These are phyloP conservation scores for Penicillium subrubescens DNA, from an alignment of 495 filamentous ascomycete species.

Conservation along the genomic window DNA sequence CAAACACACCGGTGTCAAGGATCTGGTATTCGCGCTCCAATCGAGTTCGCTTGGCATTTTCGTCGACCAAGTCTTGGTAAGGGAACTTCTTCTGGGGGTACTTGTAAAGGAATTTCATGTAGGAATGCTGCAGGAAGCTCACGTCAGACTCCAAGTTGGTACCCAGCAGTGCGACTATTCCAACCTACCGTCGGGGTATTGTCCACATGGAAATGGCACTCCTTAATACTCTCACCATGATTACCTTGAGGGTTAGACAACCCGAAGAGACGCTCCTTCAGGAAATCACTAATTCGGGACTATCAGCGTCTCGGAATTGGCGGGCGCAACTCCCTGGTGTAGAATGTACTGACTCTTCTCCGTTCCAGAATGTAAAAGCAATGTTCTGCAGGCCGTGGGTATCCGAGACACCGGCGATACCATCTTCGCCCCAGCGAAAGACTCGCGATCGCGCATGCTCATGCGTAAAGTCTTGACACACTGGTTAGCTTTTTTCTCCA, in stretches of 20 bases:
- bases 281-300: slow-evolving; percentile 64
- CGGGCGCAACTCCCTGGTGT: background rate
- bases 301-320: background rate
- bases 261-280: slow-evolving; percentile 94
- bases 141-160: slow-evolving; percentile 4
- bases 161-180: background rate
- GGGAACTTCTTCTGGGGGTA: slow-evolving; percentile 91
- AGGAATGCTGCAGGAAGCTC: slow-evolving; percentile 70
- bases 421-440: slow-evolving; percentile 95
- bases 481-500: slow-evolving; percentile 2
- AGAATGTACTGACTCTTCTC: slow-evolving; percentile 72
- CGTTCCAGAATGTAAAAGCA: slow-evolving; percentile 96
- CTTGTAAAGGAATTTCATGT: slow-evolving; percentile 99
- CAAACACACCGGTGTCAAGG: slow-evolving; percentile 85
- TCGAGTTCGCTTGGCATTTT: slow-evolving; percentile 76
- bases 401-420: slow-evolving; percentile 94
- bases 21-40: slow-evolving; percentile 87
- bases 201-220: slow-evolving; percentile 93
- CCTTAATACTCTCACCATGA: slow-evolving; percentile 95
- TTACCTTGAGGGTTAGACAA: slow-evolving; percentile 95
- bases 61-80: slow-evolving; percentile 80
- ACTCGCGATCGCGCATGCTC: slow-evolving; percentile 85
- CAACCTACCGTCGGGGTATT: slow-evolving; percentile 69
- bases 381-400: slow-evolving; percentile 88
- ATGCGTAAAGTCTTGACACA: slow-evolving; percentile 77